phyloP scores from a whole-genome alignment of 2,329 filamentous ascomycete genomes.

The Stachybotrys elegans region DNA sequence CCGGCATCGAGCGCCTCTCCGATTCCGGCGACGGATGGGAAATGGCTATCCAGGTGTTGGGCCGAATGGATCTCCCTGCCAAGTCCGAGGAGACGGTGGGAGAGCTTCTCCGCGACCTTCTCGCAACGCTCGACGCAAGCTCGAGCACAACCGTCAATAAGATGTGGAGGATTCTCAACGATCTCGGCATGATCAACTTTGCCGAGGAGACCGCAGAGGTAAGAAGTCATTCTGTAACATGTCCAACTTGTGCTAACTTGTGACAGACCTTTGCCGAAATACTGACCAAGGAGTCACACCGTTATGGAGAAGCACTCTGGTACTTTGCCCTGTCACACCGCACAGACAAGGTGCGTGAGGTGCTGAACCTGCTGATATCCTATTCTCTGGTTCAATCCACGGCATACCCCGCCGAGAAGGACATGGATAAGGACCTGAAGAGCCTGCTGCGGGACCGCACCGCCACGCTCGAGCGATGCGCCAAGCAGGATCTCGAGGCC shows the following conservation, averaged over 20 bases:
- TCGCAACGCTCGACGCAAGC: slow-evolving; percentile 58
- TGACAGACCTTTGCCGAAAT: slow-evolving; percentile 75
- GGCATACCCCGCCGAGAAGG: slow-evolving; percentile 65
- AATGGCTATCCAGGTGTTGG: slow-evolving; percentile 75
- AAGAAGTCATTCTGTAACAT: slow-evolving; percentile 26
- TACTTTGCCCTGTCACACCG: slow-evolving; percentile 87
- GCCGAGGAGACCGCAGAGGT: slow-evolving; percentile 81
- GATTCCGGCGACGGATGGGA: slow-evolving; percentile 74
- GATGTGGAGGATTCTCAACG: slow-evolving; percentile 71
- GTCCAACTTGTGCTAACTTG: not conserved
- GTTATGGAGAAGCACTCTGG: slow-evolving; percentile 81
- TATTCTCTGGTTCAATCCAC: slow-evolving; percentile 82
- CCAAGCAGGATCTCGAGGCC: slow-evolving; percentile 71
- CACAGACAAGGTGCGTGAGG: slow-evolving; percentile 72
- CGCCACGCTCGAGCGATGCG: slow-evolving; percentile 64
- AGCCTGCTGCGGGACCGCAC: slow-evolving; percentile 68
- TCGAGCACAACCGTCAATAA: slow-evolving; percentile 72
- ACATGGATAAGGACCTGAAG: slow-evolving; percentile 69
- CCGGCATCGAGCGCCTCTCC: slow-evolving; percentile 48
- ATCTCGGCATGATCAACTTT: slow-evolving; percentile 72
- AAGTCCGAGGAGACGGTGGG: slow-evolving; percentile 70
- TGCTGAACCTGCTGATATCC: slow-evolving; percentile 81
- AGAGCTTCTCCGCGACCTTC: slow-evolving; percentile 61
- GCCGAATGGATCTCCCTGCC: slow-evolving; percentile 69
- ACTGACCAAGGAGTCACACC: slow-evolving; percentile 64